A percentile compares a stretch with the other conserved stretches of the same genome.
These are phyloP conservation scores for Nothopassalora personata DNA, from an alignment of 2,329 filamentous ascomycete species.

Conservation along the genomic window DNA sequence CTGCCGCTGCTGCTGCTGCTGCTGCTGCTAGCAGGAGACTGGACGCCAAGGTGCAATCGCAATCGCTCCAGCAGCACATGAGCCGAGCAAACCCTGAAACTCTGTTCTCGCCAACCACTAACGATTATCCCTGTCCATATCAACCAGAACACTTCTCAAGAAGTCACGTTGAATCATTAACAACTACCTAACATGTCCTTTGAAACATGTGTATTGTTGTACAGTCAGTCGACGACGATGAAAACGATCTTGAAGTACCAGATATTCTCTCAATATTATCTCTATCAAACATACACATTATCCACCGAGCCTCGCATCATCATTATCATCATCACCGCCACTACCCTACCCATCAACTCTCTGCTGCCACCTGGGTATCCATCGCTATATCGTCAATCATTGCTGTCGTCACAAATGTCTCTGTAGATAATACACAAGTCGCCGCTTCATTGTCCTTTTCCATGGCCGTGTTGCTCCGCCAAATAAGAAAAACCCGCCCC, in stretches of 20 bases:
- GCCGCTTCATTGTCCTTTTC: background rate
- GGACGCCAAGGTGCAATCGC: background rate
- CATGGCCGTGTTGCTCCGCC: background rate
- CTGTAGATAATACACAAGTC: conserved; percentile 5
- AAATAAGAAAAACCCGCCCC: background rate
- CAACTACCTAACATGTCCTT: no score
- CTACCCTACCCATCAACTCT: background rate
- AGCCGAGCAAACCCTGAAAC: background rate
- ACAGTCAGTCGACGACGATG: background rate
- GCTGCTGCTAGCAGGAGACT: background rate
- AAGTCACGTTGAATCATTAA: background rate
- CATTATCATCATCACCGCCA: background rate
- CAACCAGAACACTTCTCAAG: background rate
- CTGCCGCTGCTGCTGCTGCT: background rate
- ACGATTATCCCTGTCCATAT: background rate
- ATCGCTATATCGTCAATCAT: background rate
- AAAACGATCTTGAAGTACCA: background rate
- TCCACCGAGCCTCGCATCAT: background rate
- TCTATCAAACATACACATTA: conserved; percentile 3
- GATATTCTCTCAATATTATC: background rate
- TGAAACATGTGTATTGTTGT: no score
- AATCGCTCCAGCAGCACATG: background rate
- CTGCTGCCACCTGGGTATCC: background rate
- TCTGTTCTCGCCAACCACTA: background rate
- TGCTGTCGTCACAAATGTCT: conserved; percentile 1